A percentile compares a stretch with the other conserved stretches of the same genome.
phyloP scores from a whole-genome alignment of 1,284 basidiomycete genomes.

The Termitomyces sp. region DNA sequence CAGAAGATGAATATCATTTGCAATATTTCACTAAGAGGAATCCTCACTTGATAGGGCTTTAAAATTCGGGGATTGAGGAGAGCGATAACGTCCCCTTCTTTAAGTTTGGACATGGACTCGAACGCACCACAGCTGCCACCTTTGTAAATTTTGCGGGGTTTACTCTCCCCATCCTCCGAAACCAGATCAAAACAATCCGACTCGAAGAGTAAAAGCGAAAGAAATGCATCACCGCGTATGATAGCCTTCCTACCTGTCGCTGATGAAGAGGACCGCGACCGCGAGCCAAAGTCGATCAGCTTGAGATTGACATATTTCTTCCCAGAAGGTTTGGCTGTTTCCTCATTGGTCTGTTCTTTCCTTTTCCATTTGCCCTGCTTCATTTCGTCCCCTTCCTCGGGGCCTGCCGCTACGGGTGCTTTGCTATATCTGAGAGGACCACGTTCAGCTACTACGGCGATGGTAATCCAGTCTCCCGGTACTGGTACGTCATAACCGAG shows the following conservation, averaged over 20 bases:
- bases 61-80: constrained; percentile 86
- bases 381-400: constrained; percentile 35
- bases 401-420: constrained; percentile 54
- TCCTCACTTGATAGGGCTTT: constrained; percentile 74
- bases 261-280: constrained; percentile 44
- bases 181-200: constrained; percentile 65
- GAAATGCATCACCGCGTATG: constrained; percentile 75
- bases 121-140: constrained; percentile 93
- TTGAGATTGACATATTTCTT: constrained; percentile 87
- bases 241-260: constrained; percentile 49
- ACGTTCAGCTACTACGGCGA: constrained; percentile 85
- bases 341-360: constrained; percentile 31
- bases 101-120: constrained; percentile 79
- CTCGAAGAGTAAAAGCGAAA: constrained; percentile 86
- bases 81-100: constrained; percentile 86
- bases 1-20: background rate
- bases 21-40: background rate
- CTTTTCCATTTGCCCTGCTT: constrained; percentile 29
- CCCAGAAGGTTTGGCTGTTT: constrained; percentile 41
- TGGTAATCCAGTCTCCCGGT: constrained; percentile 86
- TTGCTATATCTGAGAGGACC: constrained; percentile 66
- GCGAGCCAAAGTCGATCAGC: constrained; percentile 76
- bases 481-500: constrained; percentile 89
- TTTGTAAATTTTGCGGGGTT: constrained; percentile 62
- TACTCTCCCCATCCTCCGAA: constrained; percentile 40